Evolutionary conservation across 139 green algal species (phyloP).

Genomic region (Dunaliella primolecta): DNA sequence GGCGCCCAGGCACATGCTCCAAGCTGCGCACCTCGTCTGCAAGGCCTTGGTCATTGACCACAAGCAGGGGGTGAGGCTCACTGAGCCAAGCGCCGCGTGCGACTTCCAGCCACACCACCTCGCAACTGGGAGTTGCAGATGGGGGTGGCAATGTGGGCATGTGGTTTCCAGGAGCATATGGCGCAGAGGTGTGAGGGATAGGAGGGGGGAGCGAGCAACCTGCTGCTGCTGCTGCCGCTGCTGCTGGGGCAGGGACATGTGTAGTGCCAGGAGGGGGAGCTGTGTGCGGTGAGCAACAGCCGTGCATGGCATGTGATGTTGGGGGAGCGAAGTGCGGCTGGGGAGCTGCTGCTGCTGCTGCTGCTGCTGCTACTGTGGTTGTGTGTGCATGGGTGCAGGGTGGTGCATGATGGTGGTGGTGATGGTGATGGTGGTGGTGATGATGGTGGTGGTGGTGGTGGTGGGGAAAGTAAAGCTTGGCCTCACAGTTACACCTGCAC

Average conservation of each 20-base stretch:
- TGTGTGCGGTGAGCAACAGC: too few species aligned
- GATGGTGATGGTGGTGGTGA: background rate
- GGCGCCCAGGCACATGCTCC: background rate
- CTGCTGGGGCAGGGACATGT: background rate
- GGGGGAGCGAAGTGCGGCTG: too few species aligned
- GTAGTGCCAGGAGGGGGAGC: background rate
- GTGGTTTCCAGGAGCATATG: too few species aligned
- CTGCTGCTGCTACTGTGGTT: background rate
- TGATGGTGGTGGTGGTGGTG: background rate
- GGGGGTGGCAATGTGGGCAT: too few species aligned
- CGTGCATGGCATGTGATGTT: too few species aligned
- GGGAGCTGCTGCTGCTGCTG: too few species aligned
- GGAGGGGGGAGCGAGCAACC: background rate
- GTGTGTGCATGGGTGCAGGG: background rate
- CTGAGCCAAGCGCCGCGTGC: conserved; percentile 31
- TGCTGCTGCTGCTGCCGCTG: too few species aligned
- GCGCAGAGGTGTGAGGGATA: background rate
- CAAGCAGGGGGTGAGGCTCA: conserved; percentile 38
- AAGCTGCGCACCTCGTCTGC: conserved; percentile 23
- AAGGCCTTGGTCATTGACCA: conserved; percentile 37
- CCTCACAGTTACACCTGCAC: too few species aligned
- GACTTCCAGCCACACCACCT: conserved; percentile 45
- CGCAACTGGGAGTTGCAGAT: too few species aligned
- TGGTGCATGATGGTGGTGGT: background rate
- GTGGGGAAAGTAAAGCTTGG: too few species aligned